Base-by-base conservation (phyloP, 345 rosid species). In the Anastatica hierochuntica region DNA sequence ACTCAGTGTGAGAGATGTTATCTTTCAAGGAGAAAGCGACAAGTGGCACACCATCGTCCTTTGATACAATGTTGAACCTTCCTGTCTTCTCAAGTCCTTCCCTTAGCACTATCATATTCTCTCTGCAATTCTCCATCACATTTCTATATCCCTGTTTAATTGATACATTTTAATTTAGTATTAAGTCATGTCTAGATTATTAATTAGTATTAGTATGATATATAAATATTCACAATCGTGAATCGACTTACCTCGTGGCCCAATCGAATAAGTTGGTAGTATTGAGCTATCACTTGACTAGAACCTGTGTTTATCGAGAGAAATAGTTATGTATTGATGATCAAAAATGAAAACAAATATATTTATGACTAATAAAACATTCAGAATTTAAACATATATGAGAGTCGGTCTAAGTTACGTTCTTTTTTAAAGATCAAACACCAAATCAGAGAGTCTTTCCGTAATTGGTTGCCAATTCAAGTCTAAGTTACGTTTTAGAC, bases 1-100 rank as follows among this genome's bases (percentile, higher is more conserved):
- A 82, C 72, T 85, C 95, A 49, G 64, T 60, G 72, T 85, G 85
- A 21, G 41, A 7, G 68, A 70, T 72, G 49, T 47, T 74, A 74
- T 85, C 84, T 49, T 80, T 80, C 47, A 85, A 69, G 3, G 90
- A 82, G 68, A 85, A 85, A 63, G 95, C 95, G 24, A 85, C 88
- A 13, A 85, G 76, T 9, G 95, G 90, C 3, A 85, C 95, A 0
- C 95, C 95, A 3, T 67, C 40, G 60, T 82, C 82, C 51, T 85
- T 82, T 3, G 95, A 85, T 14, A 83, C 63, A 33, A 85, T 75
- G 72, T 80, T 67, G 74, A 85, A 85, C 6, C 74, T 66, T 8
- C 73, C 85, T 7, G 81, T 70, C 31, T 71, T 68, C 68, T 78
- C 82, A 42, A 85, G 63, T 14, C 95, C 90, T 72, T 82, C 29